These are phyloP conservation scores for Aspergillus cristatus DNA, from an alignment of 495 filamentous ascomycete species.

Conservation along the genomic window DNA sequence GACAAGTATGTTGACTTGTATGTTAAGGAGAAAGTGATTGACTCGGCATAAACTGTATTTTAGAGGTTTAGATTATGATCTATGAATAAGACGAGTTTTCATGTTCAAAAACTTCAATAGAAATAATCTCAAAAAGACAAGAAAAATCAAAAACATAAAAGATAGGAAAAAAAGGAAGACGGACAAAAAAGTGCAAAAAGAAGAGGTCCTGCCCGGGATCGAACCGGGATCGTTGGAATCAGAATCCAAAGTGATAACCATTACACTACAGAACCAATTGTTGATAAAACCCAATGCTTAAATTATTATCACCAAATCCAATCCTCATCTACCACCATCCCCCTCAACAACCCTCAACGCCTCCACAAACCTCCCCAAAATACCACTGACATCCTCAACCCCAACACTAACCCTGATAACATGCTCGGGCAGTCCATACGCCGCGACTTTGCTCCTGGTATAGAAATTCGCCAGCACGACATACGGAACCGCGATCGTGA, in stretches of 20 bases:
- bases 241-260: constrained; percentile 10
- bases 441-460: constrained; percentile 1
- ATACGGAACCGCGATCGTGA: constrained; percentile 9
- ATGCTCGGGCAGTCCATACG: constrained; percentile 6
- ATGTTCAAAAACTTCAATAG: not conserved
- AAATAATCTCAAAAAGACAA: not conserved
- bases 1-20: constrained; percentile 95
- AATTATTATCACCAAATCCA: too few species aligned
- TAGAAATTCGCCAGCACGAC: constrained; percentile 3
- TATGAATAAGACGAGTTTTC: too few species aligned
- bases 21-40: constrained; percentile 54
- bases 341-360: not conserved
- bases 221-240: constrained; percentile 26
- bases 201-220: constrained; percentile 26
- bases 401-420: constrained; percentile 12
- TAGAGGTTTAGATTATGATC: not conserved
- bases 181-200: not conserved
- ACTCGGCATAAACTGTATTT: constrained; percentile 15
- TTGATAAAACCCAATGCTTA: too few species aligned
- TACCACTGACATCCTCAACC: constrained; percentile 3
- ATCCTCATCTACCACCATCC: too few species aligned
- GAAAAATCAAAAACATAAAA: not conserved
- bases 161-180: not conserved
- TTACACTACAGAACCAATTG: constrained; percentile 3
- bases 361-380: not conserved